phyloP scores from a whole-genome alignment of 2,329 filamentous ascomycete genomes.

The Chlorencoelia australis region DNA sequence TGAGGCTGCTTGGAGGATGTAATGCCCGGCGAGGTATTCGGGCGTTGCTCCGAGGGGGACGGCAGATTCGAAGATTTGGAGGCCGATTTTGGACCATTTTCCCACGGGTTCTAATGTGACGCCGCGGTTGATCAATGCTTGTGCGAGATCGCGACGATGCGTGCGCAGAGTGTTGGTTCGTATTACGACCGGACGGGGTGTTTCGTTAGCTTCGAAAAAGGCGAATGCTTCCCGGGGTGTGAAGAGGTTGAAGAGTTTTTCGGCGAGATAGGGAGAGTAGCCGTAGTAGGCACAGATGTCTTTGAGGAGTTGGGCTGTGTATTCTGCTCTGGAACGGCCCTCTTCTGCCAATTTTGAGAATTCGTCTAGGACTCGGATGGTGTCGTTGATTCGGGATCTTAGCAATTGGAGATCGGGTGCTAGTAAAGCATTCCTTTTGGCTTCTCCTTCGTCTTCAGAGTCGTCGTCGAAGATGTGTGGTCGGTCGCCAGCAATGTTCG shows the following conservation, averaged over 20 bases:
- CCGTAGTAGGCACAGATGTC: constrained; percentile 96
- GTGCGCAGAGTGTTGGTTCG: constrained; percentile 89
- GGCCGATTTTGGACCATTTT: constrained; percentile 96
- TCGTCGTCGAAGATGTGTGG: constrained; percentile 55
- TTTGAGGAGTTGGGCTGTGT: constrained; percentile 74
- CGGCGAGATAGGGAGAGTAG: constrained; percentile 87
- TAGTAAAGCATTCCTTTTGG: constrained; percentile 53
- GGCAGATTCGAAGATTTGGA: constrained; percentile 89
- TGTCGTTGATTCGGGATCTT: constrained; percentile 82
- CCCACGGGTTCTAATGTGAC: constrained; percentile 94
- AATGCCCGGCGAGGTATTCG: constrained; percentile 94
- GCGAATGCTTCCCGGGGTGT: constrained; percentile 88
- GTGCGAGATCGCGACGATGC: constrained; percentile 69
- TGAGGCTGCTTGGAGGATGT: constrained; percentile 93
- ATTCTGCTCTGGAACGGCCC: constrained; percentile 75
- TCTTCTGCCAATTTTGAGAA: constrained; percentile 74
- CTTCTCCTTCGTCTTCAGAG: constrained; percentile 49
- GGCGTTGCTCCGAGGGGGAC: constrained; percentile 79
- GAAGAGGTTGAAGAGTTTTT: constrained; percentile 91
- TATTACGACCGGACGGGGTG: constrained; percentile 84
- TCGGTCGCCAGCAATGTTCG: constrained; percentile 76
- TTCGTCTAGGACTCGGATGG: constrained; percentile 81
- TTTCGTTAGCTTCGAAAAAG: constrained; percentile 99
- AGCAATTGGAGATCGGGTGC: constrained; percentile 86
- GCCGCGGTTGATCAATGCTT: constrained; percentile 88